These are phyloP conservation scores for Amanita pseudoporphyria DNA, from an alignment of 768 basidiomycete species.

Conservation along the genomic window DNA sequence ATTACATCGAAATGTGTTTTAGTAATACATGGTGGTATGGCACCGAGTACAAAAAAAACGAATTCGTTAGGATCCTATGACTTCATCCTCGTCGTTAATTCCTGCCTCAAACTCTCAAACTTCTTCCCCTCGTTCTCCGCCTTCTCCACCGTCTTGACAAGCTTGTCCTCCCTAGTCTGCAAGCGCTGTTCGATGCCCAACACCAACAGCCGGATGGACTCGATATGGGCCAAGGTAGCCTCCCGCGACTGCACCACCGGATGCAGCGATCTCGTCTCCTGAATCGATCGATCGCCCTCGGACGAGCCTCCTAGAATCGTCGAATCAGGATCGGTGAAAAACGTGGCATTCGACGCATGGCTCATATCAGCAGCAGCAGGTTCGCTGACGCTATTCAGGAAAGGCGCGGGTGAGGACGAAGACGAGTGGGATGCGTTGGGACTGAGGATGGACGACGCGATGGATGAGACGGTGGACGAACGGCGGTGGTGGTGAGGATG, in stretches of 20 bases:
- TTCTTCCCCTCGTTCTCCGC: constrained; percentile 50
- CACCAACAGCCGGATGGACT: constrained; percentile 58
- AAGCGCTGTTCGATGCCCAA: constrained; percentile 72
- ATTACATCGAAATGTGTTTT: too few species aligned
- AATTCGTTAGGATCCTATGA: background rate
- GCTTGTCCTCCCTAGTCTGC: constrained; percentile 50
- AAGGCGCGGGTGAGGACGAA: background rate
- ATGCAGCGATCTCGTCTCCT: constrained; percentile 3
- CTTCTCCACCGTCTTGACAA: constrained; percentile 46
- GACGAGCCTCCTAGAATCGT: background rate
- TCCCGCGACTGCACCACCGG: constrained; percentile 17
- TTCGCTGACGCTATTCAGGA: background rate
- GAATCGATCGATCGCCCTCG: constrained; percentile 11
- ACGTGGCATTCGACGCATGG: constrained; percentile 4
- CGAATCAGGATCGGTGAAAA: constrained; percentile 6
- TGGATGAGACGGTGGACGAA: constrained; percentile 5
- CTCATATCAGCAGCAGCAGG: background rate
- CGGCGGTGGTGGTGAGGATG: constrained; percentile 1
- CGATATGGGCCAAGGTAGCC: constrained; percentile 48
- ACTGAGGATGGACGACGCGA: constrained; percentile 5
- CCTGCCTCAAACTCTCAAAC: constrained; percentile 40
- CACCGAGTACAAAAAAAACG: background rate
- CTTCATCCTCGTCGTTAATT: constrained; percentile 12
- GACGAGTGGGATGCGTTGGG: constrained; percentile 3
- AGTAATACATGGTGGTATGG: background rate